phyloP scores from a whole-genome alignment of 176 grass and related monocot species.

The Musa schizocarpa region DNA sequence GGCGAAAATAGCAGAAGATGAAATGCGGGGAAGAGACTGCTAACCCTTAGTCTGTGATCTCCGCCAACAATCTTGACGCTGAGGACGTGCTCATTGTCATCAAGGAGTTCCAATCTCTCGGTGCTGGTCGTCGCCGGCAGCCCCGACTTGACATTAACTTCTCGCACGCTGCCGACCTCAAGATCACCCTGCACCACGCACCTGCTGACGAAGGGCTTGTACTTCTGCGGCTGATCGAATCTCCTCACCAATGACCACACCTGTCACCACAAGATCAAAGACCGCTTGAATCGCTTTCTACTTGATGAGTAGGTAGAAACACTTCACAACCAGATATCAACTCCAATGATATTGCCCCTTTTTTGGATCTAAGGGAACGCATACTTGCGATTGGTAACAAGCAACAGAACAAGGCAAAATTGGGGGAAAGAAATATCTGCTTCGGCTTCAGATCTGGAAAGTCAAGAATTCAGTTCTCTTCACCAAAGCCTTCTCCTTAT shows the following conservation, averaged over 20 bases:
- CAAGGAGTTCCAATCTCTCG: constrained; percentile 18
- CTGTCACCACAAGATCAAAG: neutral
- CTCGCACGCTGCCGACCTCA: constrained; percentile 16
- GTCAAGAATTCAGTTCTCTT: too few species aligned
- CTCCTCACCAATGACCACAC: constrained; percentile 22
- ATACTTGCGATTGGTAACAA: too few species aligned
- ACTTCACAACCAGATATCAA: too few species aligned
- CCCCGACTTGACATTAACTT: constrained; percentile 20
- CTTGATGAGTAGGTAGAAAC: too few species aligned
- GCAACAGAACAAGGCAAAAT: too few species aligned
- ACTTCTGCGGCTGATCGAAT: constrained; percentile 22
- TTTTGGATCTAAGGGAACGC: too few species aligned
- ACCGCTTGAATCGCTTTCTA: neutral
- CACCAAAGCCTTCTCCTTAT: too few species aligned
- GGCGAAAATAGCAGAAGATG: too few species aligned
- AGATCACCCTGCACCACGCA: constrained; percentile 16
- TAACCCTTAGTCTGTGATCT: constrained; percentile 26
- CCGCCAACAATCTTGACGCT: constrained; percentile 19
- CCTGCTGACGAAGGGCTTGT: constrained; percentile 20
- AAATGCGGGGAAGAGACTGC: neutral
- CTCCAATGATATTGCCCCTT: too few species aligned
- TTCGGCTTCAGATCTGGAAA: too few species aligned
- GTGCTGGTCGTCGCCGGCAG: constrained; percentile 19
- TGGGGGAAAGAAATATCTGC: too few species aligned
- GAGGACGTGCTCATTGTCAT: constrained; percentile 22